Conservation (phyloP, 768 basidiomycete genomes). For the Leccinum truebloodii region DNA sequence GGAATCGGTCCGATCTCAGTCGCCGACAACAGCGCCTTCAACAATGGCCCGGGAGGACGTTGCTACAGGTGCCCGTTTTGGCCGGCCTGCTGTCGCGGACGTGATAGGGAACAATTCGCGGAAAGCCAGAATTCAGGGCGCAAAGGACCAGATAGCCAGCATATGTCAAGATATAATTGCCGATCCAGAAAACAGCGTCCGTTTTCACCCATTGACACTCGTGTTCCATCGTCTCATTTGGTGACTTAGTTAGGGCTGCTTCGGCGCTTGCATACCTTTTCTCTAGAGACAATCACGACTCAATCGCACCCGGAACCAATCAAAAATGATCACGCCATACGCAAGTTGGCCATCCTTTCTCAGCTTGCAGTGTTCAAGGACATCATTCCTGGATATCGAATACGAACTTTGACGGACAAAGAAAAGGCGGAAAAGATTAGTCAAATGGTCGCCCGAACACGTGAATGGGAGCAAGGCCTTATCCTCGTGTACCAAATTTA, state of each 20-base stretch:
- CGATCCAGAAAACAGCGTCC: conserved; percentile 93
- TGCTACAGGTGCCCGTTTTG: conserved; percentile 83
- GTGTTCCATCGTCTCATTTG: conserved; percentile 14
- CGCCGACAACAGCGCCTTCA: conserved; percentile 25
- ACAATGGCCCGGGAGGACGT: conserved; percentile 58
- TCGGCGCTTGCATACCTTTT: conserved; percentile 85
- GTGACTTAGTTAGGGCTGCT: conserved; percentile 76
- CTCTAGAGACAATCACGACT: conserved; percentile 71
- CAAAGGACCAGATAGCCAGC: conserved; percentile 92
- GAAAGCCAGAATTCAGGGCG: conserved; percentile 64
- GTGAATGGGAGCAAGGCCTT: conserved; percentile 96
- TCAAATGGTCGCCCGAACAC: conserved; percentile 84
- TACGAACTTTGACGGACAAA: conserved; percentile 84
- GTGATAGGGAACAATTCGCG: conserved; percentile 68
- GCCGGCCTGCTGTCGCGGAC: conserved; percentile 76
- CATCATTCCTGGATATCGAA: conserved; percentile 93
- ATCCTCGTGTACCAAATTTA: conserved; percentile 87
- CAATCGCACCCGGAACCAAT: conserved; percentile 70
- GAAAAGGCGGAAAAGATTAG: conserved; percentile 94
- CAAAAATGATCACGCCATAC: conserved; percentile 76
- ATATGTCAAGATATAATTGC: conserved; percentile 93
- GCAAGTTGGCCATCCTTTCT: conserved; percentile 86
- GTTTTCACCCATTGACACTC: conserved; percentile 30
- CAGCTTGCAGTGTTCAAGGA: conserved; percentile 95
- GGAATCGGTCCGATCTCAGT: conserved; percentile 36